Percentiles rank a stretch among this genome's conserved stretches.
These are phyloP conservation scores for Polytrichum formosum DNA, from an alignment of 225 moss, liverwort and hornwort species.

Conservation along the genomic window DNA sequence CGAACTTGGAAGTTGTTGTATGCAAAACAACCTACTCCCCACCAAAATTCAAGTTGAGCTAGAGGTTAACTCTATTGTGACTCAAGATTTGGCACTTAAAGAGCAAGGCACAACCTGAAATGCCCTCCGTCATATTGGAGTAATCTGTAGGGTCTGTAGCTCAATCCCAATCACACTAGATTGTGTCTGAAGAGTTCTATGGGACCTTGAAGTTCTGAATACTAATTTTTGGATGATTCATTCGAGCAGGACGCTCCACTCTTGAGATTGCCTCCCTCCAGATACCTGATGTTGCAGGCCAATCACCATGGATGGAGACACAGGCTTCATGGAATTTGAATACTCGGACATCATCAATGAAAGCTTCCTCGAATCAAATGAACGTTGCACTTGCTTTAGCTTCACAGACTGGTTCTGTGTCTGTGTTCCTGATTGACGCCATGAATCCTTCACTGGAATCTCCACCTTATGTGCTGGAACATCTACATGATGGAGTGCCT, in stretches of 20 bases:
- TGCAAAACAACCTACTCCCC: no score
- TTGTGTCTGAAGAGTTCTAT: no score
- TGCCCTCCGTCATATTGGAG: no score
- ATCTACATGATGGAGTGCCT: constrained; percentile 61
- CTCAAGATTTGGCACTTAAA: no score
- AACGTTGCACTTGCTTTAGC: constrained; percentile 44
- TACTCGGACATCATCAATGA: constrained; percentile 46
- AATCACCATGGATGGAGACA: constrained; percentile 44
- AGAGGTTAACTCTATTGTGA: no score
- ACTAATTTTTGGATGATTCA: constrained; percentile 5
- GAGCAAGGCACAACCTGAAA: no score
- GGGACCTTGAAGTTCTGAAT: constrained; percentile 14
- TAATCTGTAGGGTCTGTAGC: no score
- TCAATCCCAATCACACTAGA: no score
- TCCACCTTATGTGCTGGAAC: constrained; percentile 38
- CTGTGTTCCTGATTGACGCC: constrained; percentile 47
- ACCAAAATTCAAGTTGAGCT: no score
- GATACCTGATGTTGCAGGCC: constrained; percentile 40
- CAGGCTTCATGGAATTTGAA: constrained; percentile 48
- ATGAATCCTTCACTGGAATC: constrained; percentile 49
- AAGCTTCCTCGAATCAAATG: constrained; percentile 43
- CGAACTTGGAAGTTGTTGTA: no score
- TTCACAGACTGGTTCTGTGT: constrained; percentile 46
- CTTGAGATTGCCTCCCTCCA: constrained; percentile 56
- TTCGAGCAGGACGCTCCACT: constrained; percentile 38